Evolutionary conservation across 495 filamentous ascomycete genomes (phyloP), one percentile per base, ranked within the genome.

Genomic region (Penicillium coprophilum): DNA sequence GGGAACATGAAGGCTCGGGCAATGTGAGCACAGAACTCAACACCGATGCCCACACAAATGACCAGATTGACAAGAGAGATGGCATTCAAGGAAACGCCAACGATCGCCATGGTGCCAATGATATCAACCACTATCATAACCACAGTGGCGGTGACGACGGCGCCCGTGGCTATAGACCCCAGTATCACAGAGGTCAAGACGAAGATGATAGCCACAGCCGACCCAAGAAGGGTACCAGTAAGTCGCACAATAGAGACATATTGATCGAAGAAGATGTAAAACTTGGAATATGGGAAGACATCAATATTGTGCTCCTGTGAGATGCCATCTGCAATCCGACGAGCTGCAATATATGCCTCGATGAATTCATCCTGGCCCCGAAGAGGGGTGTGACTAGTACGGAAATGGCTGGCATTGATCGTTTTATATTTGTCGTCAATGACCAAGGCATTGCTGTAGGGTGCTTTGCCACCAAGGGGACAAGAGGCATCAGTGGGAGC

Each of bases 181-280:
- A 98, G 81, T 20, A 98, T 83, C 45, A 87, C 59, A 19, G 86
- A 83, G 3, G 90, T 85, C 50, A 97, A 78, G 28, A 87, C 55
- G 55, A 96, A 87, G 58, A 97, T 93, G 59, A 92, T 88, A 24
- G 78, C 89, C 20, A 96, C 77, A 0, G 91, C 94, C 6, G 88
- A 87, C 34, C 90, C 85, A 51, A 98, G 79, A 8, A 98, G 82
- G 1, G 87, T 81, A 6, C 81, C 85, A 0, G 94, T 90, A 5
- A 97, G 81, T 24, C 74, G 78, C 31, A 94, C 85, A 59, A 98
- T 97, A 54, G 83, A 81, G 2, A 89, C 80, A 70, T 98, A 98
- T 67, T 97, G 94, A 74, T 98, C 93, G 68, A 98, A 97, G 82
- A 97, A 98, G 62, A 98, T 92, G 75, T 98, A 98, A 68, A 94